A percentile compares a stretch with the other conserved stretches of the same genome.
Conservation (phyloP, 176 grass and related monocot genomes). For the Cocos nucifera region DNA sequence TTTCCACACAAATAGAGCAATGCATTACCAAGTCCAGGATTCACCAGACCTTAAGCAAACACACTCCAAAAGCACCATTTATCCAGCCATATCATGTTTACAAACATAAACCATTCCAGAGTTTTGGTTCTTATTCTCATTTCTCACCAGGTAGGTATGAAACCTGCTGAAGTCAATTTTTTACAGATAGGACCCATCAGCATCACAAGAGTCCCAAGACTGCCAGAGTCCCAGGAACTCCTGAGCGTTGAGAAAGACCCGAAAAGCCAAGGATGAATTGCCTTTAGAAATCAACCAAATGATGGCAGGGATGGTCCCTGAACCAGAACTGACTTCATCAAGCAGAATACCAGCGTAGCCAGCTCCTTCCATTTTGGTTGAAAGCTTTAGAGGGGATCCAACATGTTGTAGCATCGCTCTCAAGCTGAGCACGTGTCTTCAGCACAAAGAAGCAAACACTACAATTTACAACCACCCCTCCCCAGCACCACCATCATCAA, state of each 20-base stretch:
- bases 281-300: conserved; percentile 48
- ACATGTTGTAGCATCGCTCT: background rate
- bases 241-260: conserved; percentile 19
- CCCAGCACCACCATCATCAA: conserved; percentile 29
- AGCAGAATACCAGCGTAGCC: background rate
- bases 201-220: too few species aligned
- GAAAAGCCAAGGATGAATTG: conserved; percentile 99
- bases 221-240: background rate
- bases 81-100: too few species aligned
- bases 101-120: too few species aligned
- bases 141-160: too few species aligned
- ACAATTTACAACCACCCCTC: background rate
- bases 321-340: conserved; percentile 11
- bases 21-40: too few species aligned
- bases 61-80: too few species aligned
- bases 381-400: conserved; percentile 7
- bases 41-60: too few species aligned
- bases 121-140: too few species aligned
- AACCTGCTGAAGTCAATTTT: too few species aligned
- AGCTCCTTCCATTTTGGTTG: conserved; percentile 24
- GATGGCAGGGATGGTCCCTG: conserved; percentile 22
- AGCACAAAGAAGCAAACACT: conserved; percentile 9
- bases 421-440: background rate
- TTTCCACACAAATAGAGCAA: too few species aligned
- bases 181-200: too few species aligned